Evolutionary conservation across 2,329 filamentous ascomycete genomes (phyloP).

Genomic region (Paraphaeosphaeria minitans): DNA sequence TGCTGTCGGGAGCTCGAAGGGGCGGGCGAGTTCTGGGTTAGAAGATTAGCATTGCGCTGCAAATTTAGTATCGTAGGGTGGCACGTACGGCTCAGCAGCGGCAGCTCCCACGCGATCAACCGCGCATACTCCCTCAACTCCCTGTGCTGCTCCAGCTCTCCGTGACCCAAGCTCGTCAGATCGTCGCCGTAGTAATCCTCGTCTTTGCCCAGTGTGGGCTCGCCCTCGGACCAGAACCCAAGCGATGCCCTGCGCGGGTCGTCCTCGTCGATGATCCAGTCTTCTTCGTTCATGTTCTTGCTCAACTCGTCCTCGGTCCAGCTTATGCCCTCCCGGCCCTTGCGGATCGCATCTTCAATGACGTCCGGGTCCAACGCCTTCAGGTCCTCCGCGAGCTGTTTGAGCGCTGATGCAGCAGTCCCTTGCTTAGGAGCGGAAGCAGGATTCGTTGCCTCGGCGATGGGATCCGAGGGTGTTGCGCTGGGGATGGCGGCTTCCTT

Average conservation of each 20-base stretch:
- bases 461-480: conserved; percentile 15
- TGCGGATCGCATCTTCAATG: conserved; percentile 29
- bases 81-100: conserved; percentile 78
- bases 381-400: conserved; percentile 29
- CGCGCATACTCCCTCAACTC: conserved; percentile 89
- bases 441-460: conserved; percentile 5
- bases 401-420: conserved; percentile 25
- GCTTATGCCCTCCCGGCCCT: conserved; percentile 29
- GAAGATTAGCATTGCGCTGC: conserved; percentile 2
- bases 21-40: conserved; percentile 74
- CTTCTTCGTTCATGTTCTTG: conserved; percentile 28
- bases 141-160: conserved; percentile 83
- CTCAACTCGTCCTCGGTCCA: conserved; percentile 19
- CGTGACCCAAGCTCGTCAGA: conserved; percentile 81
- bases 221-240: conserved; percentile 47
- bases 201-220: conserved; percentile 60
- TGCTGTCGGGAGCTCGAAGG: conserved; percentile 72
- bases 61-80: neutral
- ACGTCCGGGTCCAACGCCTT: conserved; percentile 29
- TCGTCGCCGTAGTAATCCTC: conserved; percentile 78
- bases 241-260: conserved; percentile 10
- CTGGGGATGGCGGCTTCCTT: conserved; percentile 21
- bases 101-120: conserved; percentile 94
- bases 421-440: conserved; percentile 6
- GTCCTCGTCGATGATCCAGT: conserved; percentile 29